These are phyloP conservation scores for Collybiopsis luxurians DNA, from an alignment of 768 basidiomycete species.

Conservation along the genomic window DNA sequence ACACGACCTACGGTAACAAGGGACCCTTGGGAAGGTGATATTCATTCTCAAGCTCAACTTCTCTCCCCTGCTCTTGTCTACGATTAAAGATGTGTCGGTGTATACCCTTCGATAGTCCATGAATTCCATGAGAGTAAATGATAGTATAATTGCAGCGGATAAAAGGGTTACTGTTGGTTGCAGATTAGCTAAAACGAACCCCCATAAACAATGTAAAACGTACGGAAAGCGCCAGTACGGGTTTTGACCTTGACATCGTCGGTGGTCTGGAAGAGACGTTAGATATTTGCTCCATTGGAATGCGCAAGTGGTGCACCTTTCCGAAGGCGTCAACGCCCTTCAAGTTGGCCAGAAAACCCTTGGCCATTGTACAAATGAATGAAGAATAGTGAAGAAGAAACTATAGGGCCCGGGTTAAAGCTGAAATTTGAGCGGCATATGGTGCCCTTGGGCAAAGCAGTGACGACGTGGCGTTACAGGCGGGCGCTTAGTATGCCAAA, in stretches of 20 bases:
- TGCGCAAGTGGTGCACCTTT: conserved; percentile 56
- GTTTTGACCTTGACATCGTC: conserved; percentile 99
- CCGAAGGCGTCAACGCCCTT: conserved; percentile 99
- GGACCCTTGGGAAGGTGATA: conserved; percentile 93
- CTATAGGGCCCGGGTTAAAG: too few species aligned
- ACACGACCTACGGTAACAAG: conserved; percentile 83
- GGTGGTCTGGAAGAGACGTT: conserved; percentile 64
- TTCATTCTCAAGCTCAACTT: conserved; percentile 90
- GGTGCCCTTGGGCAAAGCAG: too few species aligned
- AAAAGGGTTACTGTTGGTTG: conserved; percentile 75
- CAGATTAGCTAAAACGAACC: not conserved
- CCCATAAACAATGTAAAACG: conserved; percentile 25
- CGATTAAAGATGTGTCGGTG: conserved; percentile 88
- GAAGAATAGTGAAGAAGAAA: too few species aligned
- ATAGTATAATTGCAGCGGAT: conserved; percentile 87
- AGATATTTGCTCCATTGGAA: not conserved
- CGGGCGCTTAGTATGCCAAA: too few species aligned
- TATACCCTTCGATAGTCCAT: conserved; percentile 88
- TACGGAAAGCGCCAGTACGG: conserved; percentile 86
- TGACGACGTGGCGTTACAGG: too few species aligned
- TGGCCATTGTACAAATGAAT: conserved; percentile 56
- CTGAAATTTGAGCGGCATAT: too few species aligned
- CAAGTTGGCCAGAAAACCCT: conserved; percentile 70
- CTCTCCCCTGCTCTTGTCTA: conserved; percentile 94
- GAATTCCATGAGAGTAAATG: conserved; percentile 92